Base-by-base conservation (phyloP, 495 filamentous ascomycete genomes). In the Trichoderma asperelloides region DNA sequence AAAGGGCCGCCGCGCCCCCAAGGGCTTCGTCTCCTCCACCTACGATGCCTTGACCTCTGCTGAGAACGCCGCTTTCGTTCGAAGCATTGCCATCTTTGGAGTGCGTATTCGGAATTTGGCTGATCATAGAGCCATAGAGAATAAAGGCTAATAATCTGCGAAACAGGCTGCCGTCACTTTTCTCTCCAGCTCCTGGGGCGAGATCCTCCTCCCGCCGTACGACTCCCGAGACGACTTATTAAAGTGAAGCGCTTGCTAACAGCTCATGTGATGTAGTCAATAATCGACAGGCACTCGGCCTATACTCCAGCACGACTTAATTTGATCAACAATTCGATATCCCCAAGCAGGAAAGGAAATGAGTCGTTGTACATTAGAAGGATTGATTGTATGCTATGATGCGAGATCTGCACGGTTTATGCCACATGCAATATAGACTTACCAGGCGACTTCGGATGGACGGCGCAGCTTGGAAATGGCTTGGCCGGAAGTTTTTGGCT, bases 41-140 rank as follows among this genome's bases (percentile, higher is more conserved):
- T 91, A 91, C 76, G 81, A 83, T 57, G 80, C 88, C 68, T 68
- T 91, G 73, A 91, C 86, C 55, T 83, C 83, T 66, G 78, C 89
- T 33, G 91, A 94, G 77, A 93, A 94, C 77, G 81, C 88, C 62
- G 82, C 86, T 66, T 85, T 93, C 68, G 88, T 93, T 68, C 83
- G 86, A 73, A 91, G 89, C 71, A 71, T 93, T 67, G 79, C 87
- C 68, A 73, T 91, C 64, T 93, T 93, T 73, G 87, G 87, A 64
- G 91, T 93, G 81, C 69, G 89, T 84, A 27, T n/a, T 27, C 40
- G 9, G 1, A 4, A 64, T 16, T 30, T 33, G 37, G 30, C 30
- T 9, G 25, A n/a, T 64, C 23, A 49, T 16, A 28, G 37, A 13
- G 12, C 21, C 7, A 62, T 40, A 3, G 3, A 40, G 27, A 21